phyloP scores from a whole-genome alignment of 169 alveolate species.

The Cryptosporidium parvum region DNA sequence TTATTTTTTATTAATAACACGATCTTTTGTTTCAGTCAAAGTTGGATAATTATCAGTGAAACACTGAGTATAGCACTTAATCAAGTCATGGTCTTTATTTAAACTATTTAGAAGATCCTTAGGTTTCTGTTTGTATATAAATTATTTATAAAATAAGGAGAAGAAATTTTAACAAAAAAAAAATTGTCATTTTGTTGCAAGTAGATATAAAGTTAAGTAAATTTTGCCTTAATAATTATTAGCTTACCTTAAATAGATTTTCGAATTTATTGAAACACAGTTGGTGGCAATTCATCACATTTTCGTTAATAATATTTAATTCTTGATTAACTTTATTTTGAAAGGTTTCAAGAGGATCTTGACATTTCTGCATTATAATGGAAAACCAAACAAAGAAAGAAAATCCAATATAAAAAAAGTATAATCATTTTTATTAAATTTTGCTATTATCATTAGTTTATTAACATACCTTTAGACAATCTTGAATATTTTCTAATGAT shows the following conservation, averaged over 20 bases:
- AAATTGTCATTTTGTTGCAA: too few relatives aligned
- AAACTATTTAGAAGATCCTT: conserved; percentile 1
- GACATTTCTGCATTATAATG: conserved; percentile 24
- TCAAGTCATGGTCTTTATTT: not conserved
- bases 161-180: not conserved
- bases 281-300: conserved; percentile 9
- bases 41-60: conserved; percentile 23
- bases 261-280: conserved; percentile 15
- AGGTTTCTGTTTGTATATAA: not conserved
- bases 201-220: not conserved
- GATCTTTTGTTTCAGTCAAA: not conserved
- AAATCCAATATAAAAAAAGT: not conserved
- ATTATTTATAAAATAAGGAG: not conserved
- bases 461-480: conserved; percentile 9
- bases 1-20: not conserved
- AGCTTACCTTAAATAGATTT: conserved; percentile 21
- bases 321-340: conserved; percentile 25
- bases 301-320: conserved; percentile 14
- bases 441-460: not conserved
- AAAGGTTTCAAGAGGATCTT: conserved; percentile 10
- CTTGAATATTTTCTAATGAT: conserved; percentile 16
- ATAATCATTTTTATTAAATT: too few relatives aligned
- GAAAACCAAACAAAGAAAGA: not conserved
- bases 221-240: not conserved
- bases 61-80: conserved; percentile 20